phyloP scores from a whole-genome alignment of 495 filamentous ascomycete genomes.

The Annulohypoxylon stygium region DNA sequence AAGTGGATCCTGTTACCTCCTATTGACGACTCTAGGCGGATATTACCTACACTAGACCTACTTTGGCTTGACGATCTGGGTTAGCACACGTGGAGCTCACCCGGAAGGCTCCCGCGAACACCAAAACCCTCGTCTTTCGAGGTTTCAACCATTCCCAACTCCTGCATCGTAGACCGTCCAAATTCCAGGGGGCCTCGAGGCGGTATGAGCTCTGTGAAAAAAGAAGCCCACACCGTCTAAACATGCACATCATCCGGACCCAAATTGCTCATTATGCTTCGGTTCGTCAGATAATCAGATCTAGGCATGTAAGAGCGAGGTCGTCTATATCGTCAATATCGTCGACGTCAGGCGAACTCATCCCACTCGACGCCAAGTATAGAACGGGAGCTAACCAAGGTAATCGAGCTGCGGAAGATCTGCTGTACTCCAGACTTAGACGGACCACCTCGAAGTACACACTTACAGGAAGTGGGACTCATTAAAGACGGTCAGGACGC shows the following conservation, averaged over 20 bases:
- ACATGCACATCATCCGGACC: constrained; percentile 20
- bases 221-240: background rate
- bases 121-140: constrained; percentile 41
- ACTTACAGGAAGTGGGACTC: constrained; percentile 16
- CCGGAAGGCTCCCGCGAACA: constrained; percentile 48
- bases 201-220: constrained; percentile 18
- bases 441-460: constrained; percentile 3
- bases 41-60: constrained; percentile 43
- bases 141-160: constrained; percentile 36
- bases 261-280: constrained; percentile 18
- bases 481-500: constrained; percentile 30
- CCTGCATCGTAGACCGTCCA: constrained; percentile 22
- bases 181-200: constrained; percentile 20
- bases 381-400: constrained; percentile 39
- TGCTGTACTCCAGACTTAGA: constrained; percentile 39
- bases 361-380: constrained; percentile 3
- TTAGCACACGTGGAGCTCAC: constrained; percentile 45
- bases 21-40: constrained; percentile 33
- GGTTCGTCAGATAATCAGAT: constrained; percentile 19
- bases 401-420: constrained; percentile 35
- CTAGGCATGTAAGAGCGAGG: constrained; percentile 14
- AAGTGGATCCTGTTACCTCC: constrained; percentile 31
- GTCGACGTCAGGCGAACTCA: constrained; percentile 25
- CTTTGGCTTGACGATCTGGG: constrained; percentile 42
- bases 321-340: constrained; percentile 11